These are phyloP conservation scores for Balakata baccata DNA, from an alignment of 345 rosid genomes.

Conservation along the genomic window DNA sequence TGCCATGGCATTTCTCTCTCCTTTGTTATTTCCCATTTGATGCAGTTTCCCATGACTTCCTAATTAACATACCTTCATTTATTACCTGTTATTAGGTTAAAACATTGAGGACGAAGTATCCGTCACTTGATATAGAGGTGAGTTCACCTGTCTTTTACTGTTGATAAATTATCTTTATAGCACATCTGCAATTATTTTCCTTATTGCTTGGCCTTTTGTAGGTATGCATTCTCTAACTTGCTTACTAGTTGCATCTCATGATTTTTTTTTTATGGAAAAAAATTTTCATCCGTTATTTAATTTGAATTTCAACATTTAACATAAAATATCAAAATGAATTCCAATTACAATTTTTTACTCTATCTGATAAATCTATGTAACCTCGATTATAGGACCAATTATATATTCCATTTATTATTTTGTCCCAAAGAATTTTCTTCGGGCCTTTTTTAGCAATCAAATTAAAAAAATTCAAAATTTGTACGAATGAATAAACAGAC, in stretches of 20 bases:
- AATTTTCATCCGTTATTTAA: too few relatives aligned
- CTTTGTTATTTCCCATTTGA: not conserved
- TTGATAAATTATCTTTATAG: not conserved
- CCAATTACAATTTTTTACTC: too few relatives aligned
- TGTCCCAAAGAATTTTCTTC: too few relatives aligned
- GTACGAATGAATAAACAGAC: too few relatives aligned
- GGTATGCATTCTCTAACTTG: not conserved
- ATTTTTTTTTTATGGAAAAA: too few relatives aligned
- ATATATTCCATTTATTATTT: too few relatives aligned
- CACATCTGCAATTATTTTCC: not conserved
- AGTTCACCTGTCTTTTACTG: conserved; percentile 2
- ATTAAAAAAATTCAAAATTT: too few relatives aligned
- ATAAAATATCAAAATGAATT: too few relatives aligned
- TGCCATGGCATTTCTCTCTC: conserved; percentile 5
- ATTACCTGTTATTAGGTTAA: conserved; percentile 43
- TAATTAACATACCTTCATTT: not conserved
- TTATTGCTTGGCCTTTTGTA: not conserved
- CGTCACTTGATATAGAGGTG: conserved; percentile 85
- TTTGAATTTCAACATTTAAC: too few relatives aligned
- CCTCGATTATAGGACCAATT: too few relatives aligned
- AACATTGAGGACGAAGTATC: conserved; percentile 58
- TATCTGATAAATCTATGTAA: too few relatives aligned
- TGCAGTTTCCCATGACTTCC: not conserved
- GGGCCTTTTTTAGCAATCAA: too few relatives aligned
- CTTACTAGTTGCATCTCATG: not conserved